Evolutionary conservation across 768 basidiomycete species (phyloP).

Genomic region (Glaciozyma martinii): DNA sequence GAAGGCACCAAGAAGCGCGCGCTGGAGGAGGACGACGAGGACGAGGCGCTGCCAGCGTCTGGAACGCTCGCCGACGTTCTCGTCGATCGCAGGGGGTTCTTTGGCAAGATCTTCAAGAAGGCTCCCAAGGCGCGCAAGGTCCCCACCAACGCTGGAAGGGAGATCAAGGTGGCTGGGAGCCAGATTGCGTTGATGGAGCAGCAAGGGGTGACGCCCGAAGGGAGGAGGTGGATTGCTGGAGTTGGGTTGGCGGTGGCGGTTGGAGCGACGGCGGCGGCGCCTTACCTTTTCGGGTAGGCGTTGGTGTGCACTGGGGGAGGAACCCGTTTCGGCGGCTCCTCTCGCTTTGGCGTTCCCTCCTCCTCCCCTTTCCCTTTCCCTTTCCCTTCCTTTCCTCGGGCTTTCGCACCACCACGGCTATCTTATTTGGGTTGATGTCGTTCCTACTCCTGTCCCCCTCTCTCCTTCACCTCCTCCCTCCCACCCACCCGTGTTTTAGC

Average conservation of each 20-base stretch:
- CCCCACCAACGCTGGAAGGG: slow-evolving; percentile 11
- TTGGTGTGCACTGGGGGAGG: background rate
- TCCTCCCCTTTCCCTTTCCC: no score
- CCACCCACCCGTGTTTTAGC: no score
- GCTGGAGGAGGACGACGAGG: slow-evolving; percentile 19
- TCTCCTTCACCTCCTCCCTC: no score
- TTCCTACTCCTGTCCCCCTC: no score
- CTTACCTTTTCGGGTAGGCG: slow-evolving; percentile 27
- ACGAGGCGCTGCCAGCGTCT: slow-evolving; percentile 6
- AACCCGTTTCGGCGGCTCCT: background rate
- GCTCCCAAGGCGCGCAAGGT: slow-evolving; percentile 9
- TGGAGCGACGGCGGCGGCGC: slow-evolving; percentile 29
- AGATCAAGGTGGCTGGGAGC: background rate
- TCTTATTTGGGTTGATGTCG: no score
- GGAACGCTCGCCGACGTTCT: slow-evolving; percentile 25
- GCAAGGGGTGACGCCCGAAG: slow-evolving; percentile 9
- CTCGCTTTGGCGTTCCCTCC: background rate
- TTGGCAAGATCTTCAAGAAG: slow-evolving; percentile 27
- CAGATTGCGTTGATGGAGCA: slow-evolving; percentile 18
- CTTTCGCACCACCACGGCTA: no score
- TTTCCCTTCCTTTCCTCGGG: no score
- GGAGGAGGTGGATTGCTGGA: slow-evolving; percentile 23
- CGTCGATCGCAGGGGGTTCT: slow-evolving; percentile 24
- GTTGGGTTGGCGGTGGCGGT: slow-evolving; percentile 28
- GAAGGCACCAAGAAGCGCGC: slow-evolving; percentile 17